phyloP scores from a whole-genome alignment of 306 rosid genomes.

The Prunus mume region DNA sequence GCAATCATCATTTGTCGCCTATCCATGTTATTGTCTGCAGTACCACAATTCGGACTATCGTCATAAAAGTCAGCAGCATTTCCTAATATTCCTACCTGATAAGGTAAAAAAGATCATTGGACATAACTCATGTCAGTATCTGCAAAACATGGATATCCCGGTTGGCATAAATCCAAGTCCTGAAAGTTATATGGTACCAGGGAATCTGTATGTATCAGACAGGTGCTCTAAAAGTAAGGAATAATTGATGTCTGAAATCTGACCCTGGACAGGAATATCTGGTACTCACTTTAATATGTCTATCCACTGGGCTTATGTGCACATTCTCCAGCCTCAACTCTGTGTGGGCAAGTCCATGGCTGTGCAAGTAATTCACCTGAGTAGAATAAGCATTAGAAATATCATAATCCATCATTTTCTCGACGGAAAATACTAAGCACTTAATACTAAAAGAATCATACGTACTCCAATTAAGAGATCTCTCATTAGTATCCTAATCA shows the following conservation, averaged over 20 bases:
- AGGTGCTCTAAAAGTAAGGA: not conserved
- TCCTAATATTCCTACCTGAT: constrained; percentile 91
- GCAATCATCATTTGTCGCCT: constrained; percentile 99
- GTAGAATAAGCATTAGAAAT: constrained; percentile 23
- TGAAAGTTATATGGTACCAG: not conserved
- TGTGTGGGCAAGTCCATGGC: constrained; percentile 98
- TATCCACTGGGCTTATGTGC: constrained; percentile 94
- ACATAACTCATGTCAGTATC: not conserved
- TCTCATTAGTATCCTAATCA: constrained; percentile 86
- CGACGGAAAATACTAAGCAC: constrained; percentile 6
- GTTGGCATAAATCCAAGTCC: not conserved
- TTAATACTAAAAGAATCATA: constrained; percentile 1
- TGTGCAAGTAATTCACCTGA: constrained; percentile 94
- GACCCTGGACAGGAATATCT: not conserved
- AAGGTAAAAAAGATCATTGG: not conserved
- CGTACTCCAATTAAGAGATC: constrained; percentile 95
- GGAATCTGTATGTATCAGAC: not conserved
- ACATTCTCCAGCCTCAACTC: constrained; percentile 92
- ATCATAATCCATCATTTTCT: constrained; percentile 9
- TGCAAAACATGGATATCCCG: not conserved
- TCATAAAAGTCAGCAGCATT: constrained; percentile 84
- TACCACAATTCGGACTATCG: constrained; percentile 46
- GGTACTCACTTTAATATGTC: constrained; percentile 90
- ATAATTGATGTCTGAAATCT: not conserved
- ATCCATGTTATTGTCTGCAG: constrained; percentile 58